Percentiles rank a stretch among this genome's conserved stretches.
Conservation (phyloP, 73 alveolate species). For the Paramecium octaurelia region DNA sequence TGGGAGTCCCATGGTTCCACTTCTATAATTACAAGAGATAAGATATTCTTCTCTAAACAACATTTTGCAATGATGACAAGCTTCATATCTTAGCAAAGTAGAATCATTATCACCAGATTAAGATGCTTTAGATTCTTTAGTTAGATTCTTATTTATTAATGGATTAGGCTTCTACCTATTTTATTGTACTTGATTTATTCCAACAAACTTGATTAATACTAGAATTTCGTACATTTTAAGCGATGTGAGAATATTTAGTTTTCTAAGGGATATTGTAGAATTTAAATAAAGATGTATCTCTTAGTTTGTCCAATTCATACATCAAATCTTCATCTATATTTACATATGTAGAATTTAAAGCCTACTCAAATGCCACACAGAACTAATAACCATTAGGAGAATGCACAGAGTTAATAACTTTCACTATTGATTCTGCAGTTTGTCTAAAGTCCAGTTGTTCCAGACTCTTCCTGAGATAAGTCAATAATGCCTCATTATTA, state of each 20-base stretch:
- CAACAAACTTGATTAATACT: background rate
- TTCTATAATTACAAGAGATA: constrained; percentile 38
- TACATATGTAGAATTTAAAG: background rate
- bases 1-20: constrained; percentile 46
- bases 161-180: constrained; percentile 45
- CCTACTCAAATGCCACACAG: constrained; percentile 26
- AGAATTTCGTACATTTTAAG: background rate
- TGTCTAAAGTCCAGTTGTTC: constrained; percentile 25
- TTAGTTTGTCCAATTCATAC: constrained; percentile 24
- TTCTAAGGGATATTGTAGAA: constrained; percentile 27
- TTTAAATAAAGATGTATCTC: constrained; percentile 33
- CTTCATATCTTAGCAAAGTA: background rate
- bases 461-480: constrained; percentile 11
- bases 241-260: constrained; percentile 47
- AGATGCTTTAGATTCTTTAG: background rate
- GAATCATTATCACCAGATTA: background rate
- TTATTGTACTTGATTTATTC: background rate
- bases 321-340: constrained; percentile 34
- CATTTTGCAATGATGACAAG: constrained; percentile 52
- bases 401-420: background rate
- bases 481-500: constrained; percentile 18
- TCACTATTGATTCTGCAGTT: constrained; percentile 30
- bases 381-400: background rate
- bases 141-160: background rate
- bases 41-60: constrained; percentile 43